A percentile compares a stretch with the other conserved stretches of the same genome.
Evolutionary conservation across 2,329 filamentous ascomycete genomes (phyloP).

Genomic region (Pseudogymnoascus sp.): DNA sequence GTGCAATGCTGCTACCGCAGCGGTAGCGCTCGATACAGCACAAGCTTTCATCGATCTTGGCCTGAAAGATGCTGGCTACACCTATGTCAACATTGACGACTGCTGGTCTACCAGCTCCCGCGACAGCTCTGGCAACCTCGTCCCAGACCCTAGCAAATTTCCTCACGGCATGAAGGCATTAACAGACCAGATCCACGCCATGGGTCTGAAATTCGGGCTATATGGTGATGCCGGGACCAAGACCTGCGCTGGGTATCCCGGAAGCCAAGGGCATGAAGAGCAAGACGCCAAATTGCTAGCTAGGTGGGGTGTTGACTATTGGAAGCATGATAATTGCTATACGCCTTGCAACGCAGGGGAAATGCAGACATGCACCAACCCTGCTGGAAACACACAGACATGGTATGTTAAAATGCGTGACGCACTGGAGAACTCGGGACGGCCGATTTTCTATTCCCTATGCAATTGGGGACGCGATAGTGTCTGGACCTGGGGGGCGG

Average conservation of each 20-base stretch:
- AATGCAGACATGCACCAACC: slow-evolving; percentile 16
- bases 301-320: slow-evolving; percentile 42
- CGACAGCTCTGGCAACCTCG: slow-evolving; percentile 31
- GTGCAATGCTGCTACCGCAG: background rate
- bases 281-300: slow-evolving; percentile 44
- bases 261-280: slow-evolving; percentile 42
- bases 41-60: slow-evolving; percentile 11
- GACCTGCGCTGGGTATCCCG: slow-evolving; percentile 30
- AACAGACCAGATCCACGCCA: slow-evolving; percentile 13
- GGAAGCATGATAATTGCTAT: slow-evolving; percentile 49
- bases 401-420: slow-evolving; percentile 29
- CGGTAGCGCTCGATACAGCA: slow-evolving; percentile 1
- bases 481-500: slow-evolving; percentile 43
- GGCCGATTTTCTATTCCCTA: slow-evolving; percentile 28
- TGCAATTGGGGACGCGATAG: slow-evolving; percentile 42
- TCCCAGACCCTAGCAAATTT: slow-evolving; percentile 32
- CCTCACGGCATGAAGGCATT: slow-evolving; percentile 26
- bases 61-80: slow-evolving; percentile 15
- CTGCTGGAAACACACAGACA: slow-evolving; percentile 10
- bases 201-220: slow-evolving; percentile 15
- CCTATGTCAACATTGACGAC: slow-evolving; percentile 34
- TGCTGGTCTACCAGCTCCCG: slow-evolving; percentile 38
- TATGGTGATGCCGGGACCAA: slow-evolving; percentile 40
- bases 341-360: slow-evolving; percentile 41
- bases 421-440: slow-evolving; percentile 24